A percentile compares a stretch with the other conserved stretches of the same genome.
These are phyloP conservation scores for Syncephalastrum racemosum DNA, from an alignment of 371 early-diverging fungal species.

Conservation along the genomic window DNA sequence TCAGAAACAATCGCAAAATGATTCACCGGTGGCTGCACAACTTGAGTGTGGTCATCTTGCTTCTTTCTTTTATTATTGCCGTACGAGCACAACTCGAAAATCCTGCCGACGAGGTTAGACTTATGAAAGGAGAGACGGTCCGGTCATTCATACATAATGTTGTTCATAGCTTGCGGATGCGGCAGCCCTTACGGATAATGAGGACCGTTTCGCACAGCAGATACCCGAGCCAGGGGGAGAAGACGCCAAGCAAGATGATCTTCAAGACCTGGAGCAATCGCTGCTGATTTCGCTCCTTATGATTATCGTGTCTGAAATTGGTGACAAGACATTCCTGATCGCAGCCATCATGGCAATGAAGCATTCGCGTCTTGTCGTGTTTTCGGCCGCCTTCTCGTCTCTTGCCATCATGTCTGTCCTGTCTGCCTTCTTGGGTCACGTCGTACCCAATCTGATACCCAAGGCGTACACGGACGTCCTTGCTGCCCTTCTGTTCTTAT, in stretches of 20 bases:
- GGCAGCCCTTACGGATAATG: too few relatives aligned
- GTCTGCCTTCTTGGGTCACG: constrained; percentile 89
- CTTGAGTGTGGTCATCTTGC: too few relatives aligned
- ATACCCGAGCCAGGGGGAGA: too few relatives aligned
- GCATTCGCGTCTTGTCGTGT: constrained; percentile 83
- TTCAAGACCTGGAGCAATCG: constrained; percentile 26
- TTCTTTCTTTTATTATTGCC: too few relatives aligned
- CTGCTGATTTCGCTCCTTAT: constrained; percentile 69
- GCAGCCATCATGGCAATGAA: constrained; percentile 97
- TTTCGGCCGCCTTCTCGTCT: constrained; percentile 84
- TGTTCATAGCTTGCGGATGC: too few relatives aligned
- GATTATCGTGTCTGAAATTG: constrained; percentile 93
- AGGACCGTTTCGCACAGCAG: too few relatives aligned
- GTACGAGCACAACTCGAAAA: too few relatives aligned
- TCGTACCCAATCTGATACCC: constrained; percentile 84
- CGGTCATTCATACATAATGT: too few relatives aligned
- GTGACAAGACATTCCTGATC: constrained; percentile 97
- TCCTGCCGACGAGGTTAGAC: too few relatives aligned
- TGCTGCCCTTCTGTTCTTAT: constrained; percentile 83
- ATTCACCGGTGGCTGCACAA: too few relatives aligned
- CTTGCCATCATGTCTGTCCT: constrained; percentile 92
- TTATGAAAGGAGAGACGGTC: too few relatives aligned
- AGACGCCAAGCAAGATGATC: background rate
- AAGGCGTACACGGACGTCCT: constrained; percentile 80
- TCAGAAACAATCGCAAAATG: too few relatives aligned